A percentile compares a stretch with the other conserved stretches of the same genome.
Evolutionary conservation across 208 protist species (phyloP).

Genomic region (Leishmania aethiopica): DNA sequence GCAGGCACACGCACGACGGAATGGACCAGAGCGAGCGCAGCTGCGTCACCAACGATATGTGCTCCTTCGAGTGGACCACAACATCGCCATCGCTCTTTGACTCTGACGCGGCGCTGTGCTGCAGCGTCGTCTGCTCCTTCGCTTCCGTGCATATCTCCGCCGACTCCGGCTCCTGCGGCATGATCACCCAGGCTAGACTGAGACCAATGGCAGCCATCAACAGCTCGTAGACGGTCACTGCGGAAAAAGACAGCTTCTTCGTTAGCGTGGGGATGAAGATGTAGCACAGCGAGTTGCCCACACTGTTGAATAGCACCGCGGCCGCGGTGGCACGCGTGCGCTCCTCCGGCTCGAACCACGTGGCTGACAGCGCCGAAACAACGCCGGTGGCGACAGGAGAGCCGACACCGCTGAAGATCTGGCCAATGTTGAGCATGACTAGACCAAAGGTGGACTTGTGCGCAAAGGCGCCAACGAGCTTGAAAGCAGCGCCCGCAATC

Average conservation of each 20-base stretch:
- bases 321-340: conserved; percentile 81
- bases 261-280: conserved; percentile 76
- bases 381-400: conserved; percentile 81
- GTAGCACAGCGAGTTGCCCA: conserved; percentile 85
- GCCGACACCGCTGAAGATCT: conserved; percentile 86
- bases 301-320: conserved; percentile 81
- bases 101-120: background rate
- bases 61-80: conserved; percentile 37
- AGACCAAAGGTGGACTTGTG: conserved; percentile 51
- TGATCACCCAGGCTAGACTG: conserved; percentile 53
- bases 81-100: conserved; percentile 16
- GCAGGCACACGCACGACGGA: conserved; percentile 77
- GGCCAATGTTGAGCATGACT: conserved; percentile 75
- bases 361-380: conserved; percentile 83
- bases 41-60: conserved; percentile 51
- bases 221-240: conserved; percentile 73
- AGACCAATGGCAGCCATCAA: conserved; percentile 55
- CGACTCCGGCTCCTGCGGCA: conserved; percentile 53
- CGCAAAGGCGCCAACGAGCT: conserved; percentile 56
- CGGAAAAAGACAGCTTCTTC: conserved; percentile 43
- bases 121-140: conserved; percentile 2
- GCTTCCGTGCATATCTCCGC: conserved; percentile 8
- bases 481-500: conserved; percentile 68
- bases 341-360: conserved; percentile 82
- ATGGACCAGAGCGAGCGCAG: conserved; percentile 56